phyloP scores from a whole-genome alignment of 257 asterid genomes.

The Solanum lignicaule region DNA sequence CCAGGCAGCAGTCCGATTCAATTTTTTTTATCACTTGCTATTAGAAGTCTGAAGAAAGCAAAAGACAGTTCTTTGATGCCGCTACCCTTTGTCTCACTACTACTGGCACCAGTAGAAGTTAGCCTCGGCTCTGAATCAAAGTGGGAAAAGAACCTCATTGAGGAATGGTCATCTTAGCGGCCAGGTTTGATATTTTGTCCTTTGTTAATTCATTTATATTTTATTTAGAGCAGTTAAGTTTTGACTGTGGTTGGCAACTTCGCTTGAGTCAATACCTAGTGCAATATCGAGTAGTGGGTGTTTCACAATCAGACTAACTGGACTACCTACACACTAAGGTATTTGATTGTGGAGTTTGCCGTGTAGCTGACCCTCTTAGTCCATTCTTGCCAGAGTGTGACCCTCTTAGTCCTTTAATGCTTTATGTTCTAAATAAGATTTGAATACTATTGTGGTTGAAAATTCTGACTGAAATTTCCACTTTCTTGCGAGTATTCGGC shows the following conservation, averaged over 20 bases:
- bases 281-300: not conserved
- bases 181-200: constrained; percentile 39
- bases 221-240: not conserved
- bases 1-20: constrained; percentile 59
- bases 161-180: constrained; percentile 85
- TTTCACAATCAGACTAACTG: not conserved
- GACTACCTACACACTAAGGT: not conserved
- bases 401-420: not conserved
- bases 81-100: constrained; percentile 52
- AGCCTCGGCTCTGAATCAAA: constrained; percentile 65
- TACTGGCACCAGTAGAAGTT: constrained; percentile 89
- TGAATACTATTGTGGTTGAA: not conserved
- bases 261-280: not conserved
- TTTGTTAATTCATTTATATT: not conserved
- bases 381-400: not conserved
- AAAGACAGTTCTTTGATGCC: constrained; percentile 28
- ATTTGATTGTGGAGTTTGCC: not conserved
- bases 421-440: not conserved
- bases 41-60: constrained; percentile 70
- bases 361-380: not conserved
- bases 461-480: not conserved
- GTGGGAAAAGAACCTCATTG: constrained; percentile 60
- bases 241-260: not conserved
- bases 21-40: constrained; percentile 41
- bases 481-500: not conserved